phyloP scores from a whole-genome alignment of 31 red algal species.

The Porphyra umbilicalis region DNA sequence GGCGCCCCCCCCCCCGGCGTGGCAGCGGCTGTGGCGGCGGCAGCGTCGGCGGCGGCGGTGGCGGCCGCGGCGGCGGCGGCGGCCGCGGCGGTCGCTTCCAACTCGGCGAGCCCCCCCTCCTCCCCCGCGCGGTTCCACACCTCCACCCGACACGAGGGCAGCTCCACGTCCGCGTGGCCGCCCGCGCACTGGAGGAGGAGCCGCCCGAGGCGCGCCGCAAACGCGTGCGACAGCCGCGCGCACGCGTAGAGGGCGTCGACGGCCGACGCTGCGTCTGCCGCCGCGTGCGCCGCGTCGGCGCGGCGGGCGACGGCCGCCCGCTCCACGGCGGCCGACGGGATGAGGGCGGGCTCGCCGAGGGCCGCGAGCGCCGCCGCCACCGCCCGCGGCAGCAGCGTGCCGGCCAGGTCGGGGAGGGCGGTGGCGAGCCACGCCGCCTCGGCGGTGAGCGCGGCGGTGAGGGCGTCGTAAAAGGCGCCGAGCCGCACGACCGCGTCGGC shows the following conservation, averaged over 20 bases:
- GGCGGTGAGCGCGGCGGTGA: slow-evolving; percentile 19
- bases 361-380: slow-evolving; percentile 15
- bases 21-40: too few relatives aligned
- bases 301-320: neutral
- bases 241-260: neutral
- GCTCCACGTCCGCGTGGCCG: neutral
- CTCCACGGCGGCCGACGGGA: neutral
- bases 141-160: neutral
- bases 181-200: neutral
- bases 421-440: slow-evolving; percentile 48
- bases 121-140: neutral
- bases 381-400: slow-evolving; percentile 28
- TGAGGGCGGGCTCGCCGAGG: slow-evolving; percentile 8
- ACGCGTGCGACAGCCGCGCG: neutral
- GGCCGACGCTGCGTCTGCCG: neutral
- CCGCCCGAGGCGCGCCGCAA: neutral
- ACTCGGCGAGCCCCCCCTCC: neutral
- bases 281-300: neutral
- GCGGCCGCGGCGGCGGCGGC: neutral
- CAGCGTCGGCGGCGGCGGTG: neutral
- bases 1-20: neutral
- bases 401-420: slow-evolving; percentile 50
- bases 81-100: neutral
- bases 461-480: slow-evolving; percentile 29
- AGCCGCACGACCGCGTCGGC: slow-evolving; percentile 9